Evolutionary conservation across 768 basidiomycete genomes (phyloP), one percentile per base, ranked within the genome.

Genomic region (Tremella mesenterica): DNA sequence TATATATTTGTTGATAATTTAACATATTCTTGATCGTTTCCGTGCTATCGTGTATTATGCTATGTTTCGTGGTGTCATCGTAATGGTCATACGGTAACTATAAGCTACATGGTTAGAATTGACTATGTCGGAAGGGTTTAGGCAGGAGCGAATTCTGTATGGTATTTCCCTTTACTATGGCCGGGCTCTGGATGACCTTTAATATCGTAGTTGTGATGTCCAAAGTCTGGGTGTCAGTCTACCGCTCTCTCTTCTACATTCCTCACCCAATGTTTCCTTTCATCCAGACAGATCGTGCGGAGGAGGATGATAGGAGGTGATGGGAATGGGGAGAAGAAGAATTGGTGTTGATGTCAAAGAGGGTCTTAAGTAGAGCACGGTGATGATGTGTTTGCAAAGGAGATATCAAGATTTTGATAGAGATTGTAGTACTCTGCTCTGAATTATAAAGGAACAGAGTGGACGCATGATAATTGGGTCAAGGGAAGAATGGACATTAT

Each of bases 201-300:
- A 38, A 66, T 48, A 48, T 69, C 69, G 44, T 64, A 69, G 36
- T 64, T 62, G 54, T 71, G 71, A 58, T 67, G 59, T 3, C 71
- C 69, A 39, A 71, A 71, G 44, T 65, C 59, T 61, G 52, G n/a
- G n/a, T n/a, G n/a, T n/a, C n/a, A n/a, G n/a, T n/a, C n/a, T n/a
- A n/a, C n/a, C n/a, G n/a, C n/a, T 31, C 47, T 6, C 34, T 7
- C 29, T 27, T 21, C 21, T 5, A 31, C 26, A 7, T 9, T 4
- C 47, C n/a, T 9, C 26, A 48, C 28, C 13, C 47, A 8, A 23
- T 21, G 21, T 16, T 7, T 18, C 14, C 16, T n/a, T n/a, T n/a
- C n/a, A n/a, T n/a, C n/a, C n/a, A n/a, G n/a, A n/a, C n/a, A n/a
- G n/a, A n/a, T n/a, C n/a, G n/a, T n/a, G n/a, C n/a, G n/a, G n/a